Evolutionary conservation across 1,284 basidiomycete genomes (phyloP).

Genomic region (Lentinus polychrous): DNA sequence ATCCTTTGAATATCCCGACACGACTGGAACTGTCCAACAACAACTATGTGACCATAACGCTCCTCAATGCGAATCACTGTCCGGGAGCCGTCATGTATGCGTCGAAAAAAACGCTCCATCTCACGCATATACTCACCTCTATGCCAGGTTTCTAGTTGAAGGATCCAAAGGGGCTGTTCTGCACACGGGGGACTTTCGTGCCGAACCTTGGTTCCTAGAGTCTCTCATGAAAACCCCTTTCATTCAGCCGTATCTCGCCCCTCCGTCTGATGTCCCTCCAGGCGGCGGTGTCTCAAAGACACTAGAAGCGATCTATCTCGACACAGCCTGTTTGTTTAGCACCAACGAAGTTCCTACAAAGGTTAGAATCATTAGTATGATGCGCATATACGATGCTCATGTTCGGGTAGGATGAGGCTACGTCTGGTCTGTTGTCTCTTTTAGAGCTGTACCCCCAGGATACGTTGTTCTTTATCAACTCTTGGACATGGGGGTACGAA

Average conservation of each 20-base stretch:
- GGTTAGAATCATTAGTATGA: constrained; percentile 31
- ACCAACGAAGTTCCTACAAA: constrained; percentile 65
- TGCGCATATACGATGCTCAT: not conserved
- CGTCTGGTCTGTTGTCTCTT: constrained; percentile 58
- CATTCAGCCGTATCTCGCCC: constrained; percentile 62
- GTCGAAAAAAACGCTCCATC: constrained; percentile 16
- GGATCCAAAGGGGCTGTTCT: constrained; percentile 67
- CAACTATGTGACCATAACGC: constrained; percentile 65
- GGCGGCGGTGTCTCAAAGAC: constrained; percentile 27
- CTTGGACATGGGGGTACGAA: constrained; percentile 94
- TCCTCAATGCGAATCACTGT: constrained; percentile 91
- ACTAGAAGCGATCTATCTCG: constrained; percentile 81
- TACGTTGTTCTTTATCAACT: constrained; percentile 82
- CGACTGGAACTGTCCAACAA: constrained; percentile 49
- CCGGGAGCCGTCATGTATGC: constrained; percentile 84
- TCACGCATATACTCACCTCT: not conserved
- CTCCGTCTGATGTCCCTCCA: constrained; percentile 10
- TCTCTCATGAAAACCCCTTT: constrained; percentile 60
- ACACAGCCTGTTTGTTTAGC: constrained; percentile 69
- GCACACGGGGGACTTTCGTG: constrained; percentile 90
- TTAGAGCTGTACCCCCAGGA: constrained; percentile 61
- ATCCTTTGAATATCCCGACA: constrained; percentile 61
- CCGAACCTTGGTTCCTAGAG: constrained; percentile 74
- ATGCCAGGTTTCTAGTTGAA: constrained; percentile 78
- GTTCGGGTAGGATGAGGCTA: constrained; percentile 51